A percentile compares a stretch with the other conserved stretches of the same genome.
Evolutionary conservation across 139 green algal species (phyloP).

Genomic region (Chlorella sp.): DNA sequence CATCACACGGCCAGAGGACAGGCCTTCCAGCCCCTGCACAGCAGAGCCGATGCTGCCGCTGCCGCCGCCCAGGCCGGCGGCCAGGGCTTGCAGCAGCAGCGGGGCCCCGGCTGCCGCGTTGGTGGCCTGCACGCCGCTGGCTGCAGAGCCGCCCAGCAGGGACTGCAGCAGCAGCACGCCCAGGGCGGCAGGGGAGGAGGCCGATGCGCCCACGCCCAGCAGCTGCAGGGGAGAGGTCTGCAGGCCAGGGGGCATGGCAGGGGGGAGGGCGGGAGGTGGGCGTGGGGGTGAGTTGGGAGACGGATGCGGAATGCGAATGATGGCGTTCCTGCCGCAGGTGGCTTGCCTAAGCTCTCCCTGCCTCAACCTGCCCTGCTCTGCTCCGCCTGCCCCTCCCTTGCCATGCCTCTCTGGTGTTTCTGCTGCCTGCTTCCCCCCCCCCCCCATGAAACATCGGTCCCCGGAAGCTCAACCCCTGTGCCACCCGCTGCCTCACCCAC

Average conservation of each 20-base stretch:
- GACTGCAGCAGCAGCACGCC: conserved; percentile 20
- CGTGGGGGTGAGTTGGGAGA: not conserved
- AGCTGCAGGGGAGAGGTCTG: conserved; percentile 27
- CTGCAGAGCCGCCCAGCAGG: not conserved
- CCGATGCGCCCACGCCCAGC: conserved; percentile 1
- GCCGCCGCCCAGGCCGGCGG: not conserved
- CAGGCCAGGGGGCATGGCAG: not conserved
- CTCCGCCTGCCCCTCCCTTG: not conserved
- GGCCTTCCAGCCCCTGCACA: conserved; percentile 1
- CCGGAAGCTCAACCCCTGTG: no score
- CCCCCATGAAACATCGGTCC: not conserved
- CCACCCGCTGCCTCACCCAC: no score
- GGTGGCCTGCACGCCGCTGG: not conserved
- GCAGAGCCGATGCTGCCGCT: not conserved
- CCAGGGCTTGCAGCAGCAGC: conserved; percentile 16
- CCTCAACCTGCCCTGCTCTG: not conserved
- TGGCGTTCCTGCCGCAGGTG: not conserved
- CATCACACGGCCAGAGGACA: not conserved
- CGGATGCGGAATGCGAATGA: not conserved
- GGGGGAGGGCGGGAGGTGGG: not conserved
- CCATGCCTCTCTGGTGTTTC: not conserved
- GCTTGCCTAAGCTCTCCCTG: not conserved
- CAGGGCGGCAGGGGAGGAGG: not conserved
- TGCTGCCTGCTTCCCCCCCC: no score
- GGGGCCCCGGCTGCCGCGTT: not conserved